Evolutionary conservation across 495 filamentous ascomycete species (phyloP).

Genomic region (Annulohypoxylon bovei): DNA sequence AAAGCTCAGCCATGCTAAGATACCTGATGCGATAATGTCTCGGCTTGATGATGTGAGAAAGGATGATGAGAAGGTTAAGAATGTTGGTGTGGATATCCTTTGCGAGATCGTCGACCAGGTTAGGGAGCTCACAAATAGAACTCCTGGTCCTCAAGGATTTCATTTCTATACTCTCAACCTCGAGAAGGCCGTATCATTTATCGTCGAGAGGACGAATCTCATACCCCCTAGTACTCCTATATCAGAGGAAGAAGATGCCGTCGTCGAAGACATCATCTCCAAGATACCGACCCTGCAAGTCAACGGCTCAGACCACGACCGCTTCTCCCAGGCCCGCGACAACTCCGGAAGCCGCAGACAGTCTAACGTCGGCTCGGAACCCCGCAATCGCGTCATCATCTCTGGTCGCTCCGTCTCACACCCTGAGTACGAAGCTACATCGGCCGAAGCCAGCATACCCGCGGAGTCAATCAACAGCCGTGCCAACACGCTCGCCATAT

Average conservation of each 20-base stretch:
- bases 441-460: conserved; percentile 70
- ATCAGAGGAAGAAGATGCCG: conserved; percentile 53
- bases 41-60: conserved; percentile 82
- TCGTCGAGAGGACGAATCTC: conserved; percentile 85
- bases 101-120: conserved; percentile 76
- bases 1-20: conserved; percentile 89
- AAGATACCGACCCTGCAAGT: conserved; percentile 50
- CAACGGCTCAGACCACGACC: conserved; percentile 49
- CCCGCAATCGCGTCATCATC: conserved; percentile 86
- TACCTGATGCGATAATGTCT: conserved; percentile 74
- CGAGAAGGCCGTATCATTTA: conserved; percentile 94
- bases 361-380: conserved; percentile 67
- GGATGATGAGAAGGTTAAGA: conserved; percentile 93
- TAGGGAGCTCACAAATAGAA: conserved; percentile 65
- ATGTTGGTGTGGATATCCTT: conserved; percentile 74
- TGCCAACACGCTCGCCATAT: conserved; percentile 88
- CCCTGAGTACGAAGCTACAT: conserved; percentile 72
- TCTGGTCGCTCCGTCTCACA: conserved; percentile 62
- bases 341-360: conserved; percentile 48
- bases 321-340: conserved; percentile 27
- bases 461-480: conserved; percentile 69
- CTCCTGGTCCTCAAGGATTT: conserved; percentile 75
- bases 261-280: conserved; percentile 59
- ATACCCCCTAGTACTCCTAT: conserved; percentile 69
- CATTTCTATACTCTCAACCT: conserved; percentile 98